Conservation (phyloP, 345 rosid species). For the Excoecaria cochinchinensis region DNA sequence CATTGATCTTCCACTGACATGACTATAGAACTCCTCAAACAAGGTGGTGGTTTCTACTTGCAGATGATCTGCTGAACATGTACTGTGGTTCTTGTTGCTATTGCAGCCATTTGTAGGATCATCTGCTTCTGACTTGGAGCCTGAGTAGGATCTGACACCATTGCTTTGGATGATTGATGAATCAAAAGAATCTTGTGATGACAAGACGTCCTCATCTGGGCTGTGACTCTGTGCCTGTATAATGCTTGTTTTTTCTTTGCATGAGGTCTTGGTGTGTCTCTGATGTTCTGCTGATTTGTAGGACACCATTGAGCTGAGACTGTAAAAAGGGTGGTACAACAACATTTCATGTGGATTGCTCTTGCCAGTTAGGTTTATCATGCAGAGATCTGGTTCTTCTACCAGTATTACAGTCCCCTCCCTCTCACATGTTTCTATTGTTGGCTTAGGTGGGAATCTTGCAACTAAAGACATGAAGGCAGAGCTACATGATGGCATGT, state of each 20-base stretch:
- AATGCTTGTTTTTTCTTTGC: constrained; percentile 42
- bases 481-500: constrained; percentile 60
- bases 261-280: constrained; percentile 35
- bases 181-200: constrained; percentile 69
- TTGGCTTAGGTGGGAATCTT: constrained; percentile 61
- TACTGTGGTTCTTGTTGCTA: constrained; percentile 30
- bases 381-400: constrained; percentile 61
- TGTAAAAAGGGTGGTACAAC: constrained; percentile 19
- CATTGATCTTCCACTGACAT: constrained; percentile 4
- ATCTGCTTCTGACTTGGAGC: constrained; percentile 67
- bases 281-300: constrained; percentile 39
- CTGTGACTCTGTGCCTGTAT: constrained; percentile 42
- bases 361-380: constrained; percentile 33
- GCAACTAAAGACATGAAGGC: constrained; percentile 92
- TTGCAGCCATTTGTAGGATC: constrained; percentile 43
- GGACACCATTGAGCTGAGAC: constrained; percentile 38
- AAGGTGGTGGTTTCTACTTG: constrained; percentile 33
- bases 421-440: constrained; percentile 28
- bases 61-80: constrained; percentile 26
- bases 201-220: constrained; percentile 64
- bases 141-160: constrained; percentile 49
- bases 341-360: constrained; percentile 38
- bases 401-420: constrained; percentile 32
- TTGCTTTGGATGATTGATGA: constrained; percentile 45
- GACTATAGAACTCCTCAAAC: constrained; percentile 41